phyloP scores from a whole-genome alignment of 768 basidiomycete genomes.

The Mycena metata region DNA sequence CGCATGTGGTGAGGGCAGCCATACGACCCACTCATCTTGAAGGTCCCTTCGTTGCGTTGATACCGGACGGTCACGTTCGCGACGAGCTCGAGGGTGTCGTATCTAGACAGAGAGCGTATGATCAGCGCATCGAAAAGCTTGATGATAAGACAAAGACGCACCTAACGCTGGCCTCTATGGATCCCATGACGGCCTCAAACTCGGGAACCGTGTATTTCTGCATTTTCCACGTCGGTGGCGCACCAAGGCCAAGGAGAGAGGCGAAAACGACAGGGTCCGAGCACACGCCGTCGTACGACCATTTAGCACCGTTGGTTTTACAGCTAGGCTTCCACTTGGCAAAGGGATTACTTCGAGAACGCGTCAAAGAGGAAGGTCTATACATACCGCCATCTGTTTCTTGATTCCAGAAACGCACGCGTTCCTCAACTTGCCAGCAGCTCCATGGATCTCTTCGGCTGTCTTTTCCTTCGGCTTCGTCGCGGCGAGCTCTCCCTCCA shows the following conservation, averaged over 20 bases:
- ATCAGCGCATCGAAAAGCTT: too few species aligned
- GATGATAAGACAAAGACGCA: conserved; percentile 27
- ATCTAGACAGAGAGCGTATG: too few species aligned
- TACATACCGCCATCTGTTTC: conserved; percentile 57
- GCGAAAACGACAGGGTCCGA: conserved; percentile 57
- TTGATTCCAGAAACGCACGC: conserved; percentile 57
- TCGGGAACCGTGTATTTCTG: conserved; percentile 50
- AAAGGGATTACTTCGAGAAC: neutral
- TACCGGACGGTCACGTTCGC: conserved; percentile 58
- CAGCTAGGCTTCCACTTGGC: conserved; percentile 56
- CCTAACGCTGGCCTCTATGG: conserved; percentile 49
- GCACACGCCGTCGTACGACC: conserved; percentile 59
- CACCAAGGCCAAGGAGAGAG: conserved; percentile 48
- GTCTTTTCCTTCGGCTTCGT: conserved; percentile 49
- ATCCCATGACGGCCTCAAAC: conserved; percentile 45
- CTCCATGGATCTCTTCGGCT: conserved; percentile 41
- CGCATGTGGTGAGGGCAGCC: conserved; percentile 41
- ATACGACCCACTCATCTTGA: conserved; percentile 63
- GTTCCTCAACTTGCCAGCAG: conserved; percentile 55
- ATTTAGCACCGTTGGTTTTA: conserved; percentile 55
- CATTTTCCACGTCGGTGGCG: conserved; percentile 56
- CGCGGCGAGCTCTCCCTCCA: conserved; percentile 33
- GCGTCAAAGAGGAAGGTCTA: neutral
- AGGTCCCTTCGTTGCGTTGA: conserved; percentile 55
- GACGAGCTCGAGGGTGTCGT: conserved; percentile 49